These are phyloP conservation scores for Lactifluus echinatus DNA, from an alignment of 768 basidiomycete species.

Conservation along the genomic window DNA sequence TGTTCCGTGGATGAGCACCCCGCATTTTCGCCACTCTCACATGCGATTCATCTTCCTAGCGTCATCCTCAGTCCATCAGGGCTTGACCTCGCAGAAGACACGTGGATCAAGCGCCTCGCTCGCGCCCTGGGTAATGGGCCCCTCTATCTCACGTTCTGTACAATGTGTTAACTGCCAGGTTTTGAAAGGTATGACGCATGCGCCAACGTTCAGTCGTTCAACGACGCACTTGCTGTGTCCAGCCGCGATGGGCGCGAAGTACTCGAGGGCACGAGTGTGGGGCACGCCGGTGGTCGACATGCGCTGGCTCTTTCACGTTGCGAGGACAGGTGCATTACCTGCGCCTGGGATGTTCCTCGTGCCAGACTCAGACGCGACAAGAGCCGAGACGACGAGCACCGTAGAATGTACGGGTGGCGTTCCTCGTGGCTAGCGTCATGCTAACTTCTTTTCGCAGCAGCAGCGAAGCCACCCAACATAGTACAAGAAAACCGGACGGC, in stretches of 20 bases:
- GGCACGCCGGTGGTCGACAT: conserved; percentile 60
- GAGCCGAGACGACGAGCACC: conserved; percentile 23
- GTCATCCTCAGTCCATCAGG: conserved; percentile 68
- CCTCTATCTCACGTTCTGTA: background rate
- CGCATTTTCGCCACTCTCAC: conserved; percentile 57
- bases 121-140: conserved; percentile 51
- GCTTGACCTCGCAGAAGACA: conserved; percentile 58
- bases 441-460: background rate
- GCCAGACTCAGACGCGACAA: background rate
- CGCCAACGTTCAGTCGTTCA: conserved; percentile 51
- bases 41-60: conserved; percentile 50
- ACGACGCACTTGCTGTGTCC: conserved; percentile 82
- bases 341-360: conserved; percentile 28
- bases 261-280: conserved; percentile 74
- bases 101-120: conserved; percentile 56
- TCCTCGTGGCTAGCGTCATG: background rate
- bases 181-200: conserved; percentile 42
- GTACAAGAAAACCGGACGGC: background rate
- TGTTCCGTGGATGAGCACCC: conserved; percentile 59
- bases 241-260: conserved; percentile 60
- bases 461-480: background rate
- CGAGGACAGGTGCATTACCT: conserved; percentile 42
- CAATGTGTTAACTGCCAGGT: background rate
- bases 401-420: background rate
- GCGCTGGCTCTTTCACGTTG: conserved; percentile 61